A percentile compares a stretch with the other conserved stretches of the same genome.
These are phyloP conservation scores for Blastomyces percursus DNA, from an alignment of 2,329 filamentous ascomycete species.

Conservation along the genomic window DNA sequence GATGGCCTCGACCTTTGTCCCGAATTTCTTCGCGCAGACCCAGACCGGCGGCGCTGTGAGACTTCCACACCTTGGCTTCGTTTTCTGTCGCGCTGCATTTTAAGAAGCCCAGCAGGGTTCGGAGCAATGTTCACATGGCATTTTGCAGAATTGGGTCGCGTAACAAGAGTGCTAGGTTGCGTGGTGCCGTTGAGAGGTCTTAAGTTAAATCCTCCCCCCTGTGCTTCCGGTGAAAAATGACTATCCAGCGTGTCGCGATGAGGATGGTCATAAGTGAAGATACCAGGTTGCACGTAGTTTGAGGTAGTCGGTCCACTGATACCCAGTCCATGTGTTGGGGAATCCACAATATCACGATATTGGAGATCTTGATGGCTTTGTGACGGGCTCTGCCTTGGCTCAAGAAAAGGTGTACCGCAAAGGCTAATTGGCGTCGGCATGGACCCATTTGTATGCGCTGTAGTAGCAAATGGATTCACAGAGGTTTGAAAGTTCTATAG, in stretches of 20 bases:
- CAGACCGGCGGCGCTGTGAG: constrained; percentile 17
- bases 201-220: constrained; percentile 13
- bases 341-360: constrained; percentile 23
- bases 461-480: constrained; percentile 26
- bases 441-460: constrained; percentile 20
- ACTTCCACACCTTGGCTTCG: constrained; percentile 19
- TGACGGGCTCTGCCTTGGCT: constrained; percentile 25
- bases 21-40: constrained; percentile 22
- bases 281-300: constrained; percentile 22
- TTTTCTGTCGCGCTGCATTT: constrained; percentile 28
- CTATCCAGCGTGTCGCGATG: constrained; percentile 2
- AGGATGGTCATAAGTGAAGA: constrained; percentile 17
- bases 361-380: constrained; percentile 29
- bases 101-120: constrained; percentile 30
- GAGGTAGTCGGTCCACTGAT: constrained; percentile 27
- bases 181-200: constrained; percentile 16
- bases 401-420: constrained; percentile 25
- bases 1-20: constrained; percentile 18
- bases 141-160: constrained; percentile 16
- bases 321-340: constrained; percentile 26
- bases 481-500: constrained; percentile 19
- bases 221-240: constrained; percentile 3
- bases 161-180: constrained; percentile 16
- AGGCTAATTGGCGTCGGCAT: constrained; percentile 33
- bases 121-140: constrained; percentile 30